phyloP scores from a whole-genome alignment of 108 stramenopile genomes.

The Seminavis robusta region DNA sequence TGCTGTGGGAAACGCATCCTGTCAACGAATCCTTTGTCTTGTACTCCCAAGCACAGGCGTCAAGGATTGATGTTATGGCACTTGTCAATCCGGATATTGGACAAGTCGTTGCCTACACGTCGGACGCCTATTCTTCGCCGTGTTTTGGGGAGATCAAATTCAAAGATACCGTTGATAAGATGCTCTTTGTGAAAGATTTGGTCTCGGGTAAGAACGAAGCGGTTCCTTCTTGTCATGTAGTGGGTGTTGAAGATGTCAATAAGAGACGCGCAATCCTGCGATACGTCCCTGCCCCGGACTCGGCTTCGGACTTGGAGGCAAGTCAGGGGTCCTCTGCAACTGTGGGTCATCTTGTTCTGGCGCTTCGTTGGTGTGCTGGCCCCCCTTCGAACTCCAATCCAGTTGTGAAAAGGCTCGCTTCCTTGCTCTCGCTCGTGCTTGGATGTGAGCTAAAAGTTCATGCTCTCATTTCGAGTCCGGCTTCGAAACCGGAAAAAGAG shows the following conservation, averaged over 20 bases:
- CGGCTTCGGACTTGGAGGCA: constrained; percentile 35
- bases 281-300: constrained; percentile 44
- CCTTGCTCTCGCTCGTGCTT: too few relatives aligned
- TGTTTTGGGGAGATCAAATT: constrained; percentile 41
- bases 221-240: constrained; percentile 40
- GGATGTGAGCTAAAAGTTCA: too few relatives aligned
- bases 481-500: too few relatives aligned
- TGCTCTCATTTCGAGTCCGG: too few relatives aligned
- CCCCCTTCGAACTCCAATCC: too few relatives aligned
- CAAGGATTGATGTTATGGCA: constrained; percentile 36
- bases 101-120: constrained; percentile 37
- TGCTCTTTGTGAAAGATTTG: constrained; percentile 33
- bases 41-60: constrained; percentile 34
- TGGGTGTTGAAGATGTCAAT: constrained; percentile 53
- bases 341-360: constrained; percentile 59
- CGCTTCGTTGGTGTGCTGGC: constrained; percentile 67
- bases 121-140: too few relatives aligned
- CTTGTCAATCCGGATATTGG: constrained; percentile 56
- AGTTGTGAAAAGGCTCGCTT: too few relatives aligned
- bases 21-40: constrained; percentile 41
- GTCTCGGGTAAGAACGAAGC: constrained; percentile 12
- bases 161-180: constrained; percentile 38
- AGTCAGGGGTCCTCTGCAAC: constrained; percentile 11
- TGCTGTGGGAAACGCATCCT: constrained; percentile 56
- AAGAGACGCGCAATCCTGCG: constrained; percentile 27